A percentile compares a stretch with the other conserved stretches of the same genome.
Evolutionary conservation across 208 protist species (phyloP).

Genomic region (Trichomonas vaginalis): DNA sequence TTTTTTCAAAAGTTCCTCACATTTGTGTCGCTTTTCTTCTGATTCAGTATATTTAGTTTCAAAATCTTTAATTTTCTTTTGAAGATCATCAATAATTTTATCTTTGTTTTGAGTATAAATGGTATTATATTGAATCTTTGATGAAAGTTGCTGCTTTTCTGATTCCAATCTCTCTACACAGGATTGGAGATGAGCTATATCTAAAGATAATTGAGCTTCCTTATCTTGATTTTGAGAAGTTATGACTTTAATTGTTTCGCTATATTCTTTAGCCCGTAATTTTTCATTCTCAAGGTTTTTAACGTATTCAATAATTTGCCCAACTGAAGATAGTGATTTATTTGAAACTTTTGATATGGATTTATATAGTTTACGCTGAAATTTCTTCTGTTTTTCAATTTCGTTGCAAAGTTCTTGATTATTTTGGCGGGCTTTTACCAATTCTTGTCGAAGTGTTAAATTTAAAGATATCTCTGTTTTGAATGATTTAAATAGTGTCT

Average conservation of each 20-base stretch:
- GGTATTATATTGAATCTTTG: background rate
- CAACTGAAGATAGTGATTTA: background rate
- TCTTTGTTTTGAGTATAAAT: background rate
- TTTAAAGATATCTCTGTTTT: background rate
- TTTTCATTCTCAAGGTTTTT: background rate
- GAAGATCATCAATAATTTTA: background rate
- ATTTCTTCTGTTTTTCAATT: background rate
- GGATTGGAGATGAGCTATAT: background rate
- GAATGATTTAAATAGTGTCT: background rate
- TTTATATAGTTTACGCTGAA: background rate
- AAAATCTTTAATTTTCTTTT: background rate
- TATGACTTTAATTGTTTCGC: background rate
- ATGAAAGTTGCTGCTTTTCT: background rate
- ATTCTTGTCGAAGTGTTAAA: background rate
- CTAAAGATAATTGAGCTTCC: background rate
- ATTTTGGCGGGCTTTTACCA: background rate
- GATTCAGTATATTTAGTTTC: background rate
- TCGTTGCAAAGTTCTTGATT: background rate
- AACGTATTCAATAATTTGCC: background rate
- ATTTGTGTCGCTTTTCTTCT: background rate
- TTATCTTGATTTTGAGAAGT: background rate
- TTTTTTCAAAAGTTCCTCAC: background rate
- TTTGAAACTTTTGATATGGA: background rate
- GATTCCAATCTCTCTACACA: background rate
- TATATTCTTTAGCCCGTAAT: background rate